These are phyloP conservation scores for bread wheat (Triticum aestivum) DNA, from an alignment of 176 grass and related monocot genomes.

Conservation along the genomic window IWGSC_CS_RefSeq_v2.1 NC_057805.1:399354077-399354576, in stretches of 20 bases:
- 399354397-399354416: too few relatives aligned
- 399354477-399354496: too few relatives aligned
- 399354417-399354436: too few relatives aligned
- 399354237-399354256: constrained; percentile 60
- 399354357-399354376: constrained; percentile 71
- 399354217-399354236: constrained; percentile 71
- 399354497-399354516: constrained; percentile 15
- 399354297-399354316: constrained; percentile 36
- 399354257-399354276: constrained; percentile 75
- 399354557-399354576: constrained; percentile 80
- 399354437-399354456: too few relatives aligned
- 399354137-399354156: constrained; percentile 79
- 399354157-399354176: constrained; percentile 82
- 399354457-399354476: too few relatives aligned
- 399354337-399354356: constrained; percentile 62
- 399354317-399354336: constrained; percentile 35
- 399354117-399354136: constrained; percentile 76
- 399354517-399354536: constrained; percentile 78
- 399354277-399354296: constrained; percentile 74
- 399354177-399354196: constrained; percentile 75
- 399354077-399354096: constrained; percentile 86
- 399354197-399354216: constrained; percentile 80
- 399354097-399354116: constrained; percentile 96
- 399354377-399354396: constrained; percentile 70
- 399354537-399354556: constrained; percentile 72